Evolutionary conservation across 768 basidiomycete species (phyloP), one percentile per base, ranked within the genome.

Genomic region (Trametes gibbosa): DNA sequence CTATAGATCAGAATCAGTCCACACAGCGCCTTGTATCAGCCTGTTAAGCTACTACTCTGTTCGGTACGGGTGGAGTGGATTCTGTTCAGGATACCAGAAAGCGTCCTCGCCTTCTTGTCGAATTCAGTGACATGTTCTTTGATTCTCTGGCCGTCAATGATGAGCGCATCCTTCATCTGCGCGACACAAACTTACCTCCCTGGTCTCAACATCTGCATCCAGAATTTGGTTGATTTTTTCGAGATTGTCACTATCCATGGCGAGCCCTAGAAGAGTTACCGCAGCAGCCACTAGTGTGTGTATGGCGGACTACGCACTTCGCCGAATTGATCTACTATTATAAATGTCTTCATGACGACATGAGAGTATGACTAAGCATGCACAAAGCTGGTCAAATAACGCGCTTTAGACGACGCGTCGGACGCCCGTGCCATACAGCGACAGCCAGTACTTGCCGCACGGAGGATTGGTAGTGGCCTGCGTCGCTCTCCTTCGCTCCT

Each of bases 1-100:
- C 90, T 92, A 63, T 37, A 13, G 3, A 49, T 2, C 14, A 4
- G 14, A 8, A 35, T 50, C 29, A 46, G 40, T 9, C 2, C 21
- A 24, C 14, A 34, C 6, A 21, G 6, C n/a, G n/a, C n/a, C n/a
- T 2, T 1, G 3, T 1, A 3, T 2, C 13, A 25, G 34, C 37
- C 8, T 7, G 0, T 25, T 43, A 12, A 16, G 16, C 14, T 39
- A 25, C 73, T 69, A 92, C 90, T 76, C 53, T 80, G 76, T 46
- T 79, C 74, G 3, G 76, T 67, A 7, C 83, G 81, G 3, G 90
- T 92, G 6, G 89, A 90, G 66, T 93, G 91, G 13, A 92, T 84
- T 64, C 83, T 88, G 75, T 89, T 91, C 54, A 93, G 76, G 41
- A 84, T 69, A n/a, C 88, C 89, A n/a, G 81, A 76, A 77, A 91